A percentile compares a stretch with the other conserved stretches of the same genome.
Evolutionary conservation across 148 eudicot species (phyloP).

Genomic region (Diospyros lotus): DNA sequence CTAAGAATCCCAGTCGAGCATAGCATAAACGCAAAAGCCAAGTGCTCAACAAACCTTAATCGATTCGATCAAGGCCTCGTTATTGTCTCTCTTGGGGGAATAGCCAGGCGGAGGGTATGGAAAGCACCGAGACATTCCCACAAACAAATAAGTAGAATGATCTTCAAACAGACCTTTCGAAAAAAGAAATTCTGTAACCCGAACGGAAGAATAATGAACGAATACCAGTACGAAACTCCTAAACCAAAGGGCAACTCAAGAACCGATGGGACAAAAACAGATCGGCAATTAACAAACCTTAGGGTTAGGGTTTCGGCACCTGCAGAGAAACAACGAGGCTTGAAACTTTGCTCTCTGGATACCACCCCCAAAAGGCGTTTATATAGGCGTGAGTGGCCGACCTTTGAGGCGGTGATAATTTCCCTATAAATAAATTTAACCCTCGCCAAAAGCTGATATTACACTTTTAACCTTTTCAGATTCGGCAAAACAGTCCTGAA

Average conservation of each 20-base stretch:
- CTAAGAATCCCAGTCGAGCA: constrained; percentile 8
- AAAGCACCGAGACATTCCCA: constrained; percentile 87
- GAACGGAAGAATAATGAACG: neutral
- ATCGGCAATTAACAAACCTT: neutral
- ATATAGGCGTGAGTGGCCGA: neutral
- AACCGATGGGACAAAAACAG: neutral
- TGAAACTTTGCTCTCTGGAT: neutral
- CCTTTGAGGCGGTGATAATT: neutral
- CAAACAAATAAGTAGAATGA: neutral
- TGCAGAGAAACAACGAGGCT: neutral
- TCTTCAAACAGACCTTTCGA: neutral
- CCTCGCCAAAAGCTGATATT: too few relatives aligned
- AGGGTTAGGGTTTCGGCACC: neutral
- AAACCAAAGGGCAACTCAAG: neutral
- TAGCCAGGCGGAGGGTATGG: constrained; percentile 68
- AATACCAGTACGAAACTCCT: neutral
- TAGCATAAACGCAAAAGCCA: constrained; percentile 19
- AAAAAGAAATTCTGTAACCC: neutral
- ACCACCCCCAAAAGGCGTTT: neutral
- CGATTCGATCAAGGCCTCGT: constrained; percentile 88
- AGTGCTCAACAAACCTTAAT: constrained; percentile 86
- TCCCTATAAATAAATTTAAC: neutral
- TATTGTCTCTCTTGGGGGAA: constrained; percentile 36
- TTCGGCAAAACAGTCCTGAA: too few relatives aligned
- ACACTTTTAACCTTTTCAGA: too few relatives aligned